Conservation (phyloP, 495 filamentous ascomycete genomes). For the Rhizodiscina lignyota region DNA sequence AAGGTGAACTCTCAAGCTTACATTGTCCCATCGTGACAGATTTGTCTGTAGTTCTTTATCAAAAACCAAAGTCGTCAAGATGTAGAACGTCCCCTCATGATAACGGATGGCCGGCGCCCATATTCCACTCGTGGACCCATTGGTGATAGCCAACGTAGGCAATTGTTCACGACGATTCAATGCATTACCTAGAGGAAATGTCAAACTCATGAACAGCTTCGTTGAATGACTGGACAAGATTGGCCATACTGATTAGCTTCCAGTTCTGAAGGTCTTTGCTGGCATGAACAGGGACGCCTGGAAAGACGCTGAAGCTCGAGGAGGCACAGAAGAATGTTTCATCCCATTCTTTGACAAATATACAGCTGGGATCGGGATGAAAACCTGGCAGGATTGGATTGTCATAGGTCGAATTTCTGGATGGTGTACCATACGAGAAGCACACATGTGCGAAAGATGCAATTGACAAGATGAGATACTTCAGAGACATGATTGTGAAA, state of each 20-base stretch:
- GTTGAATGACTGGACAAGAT: neutral
- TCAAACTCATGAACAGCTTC: too few species aligned
- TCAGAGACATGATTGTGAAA: too few species aligned
- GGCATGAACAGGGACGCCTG: slow-evolving; percentile 34
- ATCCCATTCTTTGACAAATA: slow-evolving; percentile 30
- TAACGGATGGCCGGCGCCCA: slow-evolving; percentile 14
- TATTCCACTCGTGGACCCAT: slow-evolving; percentile 13
- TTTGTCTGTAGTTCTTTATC: slow-evolving; percentile 7
- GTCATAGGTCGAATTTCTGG: slow-evolving; percentile 5
- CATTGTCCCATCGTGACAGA: slow-evolving; percentile 8
- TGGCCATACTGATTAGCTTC: slow-evolving; percentile 26
- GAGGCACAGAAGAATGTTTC: slow-evolving; percentile 35
- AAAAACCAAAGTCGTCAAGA: slow-evolving; percentile 14
- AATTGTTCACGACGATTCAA: slow-evolving; percentile 11
- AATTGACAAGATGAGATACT: too few species aligned
- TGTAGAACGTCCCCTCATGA: slow-evolving; percentile 15
- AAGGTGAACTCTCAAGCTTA: too few species aligned
- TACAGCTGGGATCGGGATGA: slow-evolving; percentile 38
- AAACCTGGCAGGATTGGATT: slow-evolving; percentile 40
- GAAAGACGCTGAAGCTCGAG: slow-evolving; percentile 37
- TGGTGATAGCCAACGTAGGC: slow-evolving; percentile 6
- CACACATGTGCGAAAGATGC: too few species aligned
- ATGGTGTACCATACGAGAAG: too few species aligned
- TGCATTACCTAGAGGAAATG: slow-evolving; percentile 10
- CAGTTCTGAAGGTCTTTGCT: slow-evolving; percentile 34